Evolutionary conservation across 1,284 basidiomycete species (phyloP).

Genomic region (Irpex rosettiformis): DNA sequence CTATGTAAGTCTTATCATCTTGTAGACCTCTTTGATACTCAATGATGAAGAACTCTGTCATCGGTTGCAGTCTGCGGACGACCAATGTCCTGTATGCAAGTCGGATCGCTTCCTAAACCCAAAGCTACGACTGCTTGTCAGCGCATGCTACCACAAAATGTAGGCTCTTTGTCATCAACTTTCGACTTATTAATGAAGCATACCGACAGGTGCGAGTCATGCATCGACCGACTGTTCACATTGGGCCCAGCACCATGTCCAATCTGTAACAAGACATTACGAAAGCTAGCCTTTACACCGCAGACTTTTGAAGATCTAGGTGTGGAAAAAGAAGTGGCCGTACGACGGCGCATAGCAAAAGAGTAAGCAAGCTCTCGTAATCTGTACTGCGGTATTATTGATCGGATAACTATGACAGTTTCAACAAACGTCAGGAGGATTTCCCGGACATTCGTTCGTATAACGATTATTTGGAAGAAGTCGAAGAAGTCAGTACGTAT

Average conservation of each 20-base stretch:
- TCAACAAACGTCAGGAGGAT: slow-evolving; percentile 92
- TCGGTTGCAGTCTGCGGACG: slow-evolving; percentile 72
- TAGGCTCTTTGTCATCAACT: slow-evolving; percentile 32
- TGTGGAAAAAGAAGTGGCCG: slow-evolving; percentile 95
- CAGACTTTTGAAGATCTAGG: slow-evolving; percentile 97
- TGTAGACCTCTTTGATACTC: not conserved
- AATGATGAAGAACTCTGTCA: not conserved
- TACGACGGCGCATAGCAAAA: slow-evolving; percentile 84
- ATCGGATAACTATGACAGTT: slow-evolving; percentile 45
- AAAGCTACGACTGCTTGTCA: slow-evolving; percentile 90
- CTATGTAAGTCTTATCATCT: slow-evolving; percentile 49
- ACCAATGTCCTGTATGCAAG: slow-evolving; percentile 97
- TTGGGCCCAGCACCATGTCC: slow-evolving; percentile 97
- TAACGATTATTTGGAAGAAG: slow-evolving; percentile 95
- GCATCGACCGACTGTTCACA: slow-evolving; percentile 95
- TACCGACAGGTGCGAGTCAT: slow-evolving; percentile 84
- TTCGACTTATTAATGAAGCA: slow-evolving; percentile 5
- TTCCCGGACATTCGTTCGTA: slow-evolving; percentile 82
- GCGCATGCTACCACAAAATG: slow-evolving; percentile 99
- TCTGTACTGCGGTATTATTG: not conserved
- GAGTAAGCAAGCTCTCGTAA: slow-evolving; percentile 43
- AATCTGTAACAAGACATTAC: slow-evolving; percentile 83
- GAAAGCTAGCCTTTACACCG: slow-evolving; percentile 92
- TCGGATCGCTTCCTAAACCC: slow-evolving; percentile 96
- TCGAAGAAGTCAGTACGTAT: slow-evolving; percentile 88